phyloP scores from a whole-genome alignment of 352 stramenopile species.

The Phytophthora brassicae region DNA sequence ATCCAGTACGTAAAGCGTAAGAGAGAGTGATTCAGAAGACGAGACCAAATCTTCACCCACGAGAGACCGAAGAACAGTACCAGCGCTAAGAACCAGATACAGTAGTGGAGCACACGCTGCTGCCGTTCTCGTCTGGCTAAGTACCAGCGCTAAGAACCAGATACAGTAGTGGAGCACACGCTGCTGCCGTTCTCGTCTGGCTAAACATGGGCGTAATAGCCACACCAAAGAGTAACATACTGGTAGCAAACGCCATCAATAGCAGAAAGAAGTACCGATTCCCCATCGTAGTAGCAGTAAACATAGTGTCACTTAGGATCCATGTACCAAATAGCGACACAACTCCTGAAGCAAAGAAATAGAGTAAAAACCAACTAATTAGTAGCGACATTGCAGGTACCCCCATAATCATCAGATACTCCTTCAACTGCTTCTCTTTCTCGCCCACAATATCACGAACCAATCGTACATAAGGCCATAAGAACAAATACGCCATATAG shows the following conservation, averaged over 20 bases:
- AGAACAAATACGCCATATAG: slow-evolving; percentile 73
- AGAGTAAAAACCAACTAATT: slow-evolving; percentile 80
- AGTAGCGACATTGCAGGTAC: slow-evolving; percentile 70
- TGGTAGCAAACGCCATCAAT: slow-evolving; percentile 57
- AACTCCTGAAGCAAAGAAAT: slow-evolving; percentile 62
- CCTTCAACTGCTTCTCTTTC: slow-evolving; percentile 89
- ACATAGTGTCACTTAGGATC: slow-evolving; percentile 68
- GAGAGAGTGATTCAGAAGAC: slow-evolving; percentile 32
- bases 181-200: slow-evolving; percentile 66
- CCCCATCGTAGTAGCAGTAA: slow-evolving; percentile 43
- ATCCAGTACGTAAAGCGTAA: slow-evolving; percentile 44
- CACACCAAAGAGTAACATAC: slow-evolving; percentile 69
- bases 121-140: slow-evolving; percentile 63
- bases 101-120: slow-evolving; percentile 61
- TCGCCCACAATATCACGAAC: slow-evolving; percentile 88
- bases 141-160: slow-evolving; percentile 53
- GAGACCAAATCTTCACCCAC: slow-evolving; percentile 53
- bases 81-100: slow-evolving; percentile 61
- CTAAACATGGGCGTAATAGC: slow-evolving; percentile 76
- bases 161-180: slow-evolving; percentile 67
- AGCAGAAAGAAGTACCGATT: slow-evolving; percentile 61
- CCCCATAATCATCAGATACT: slow-evolving; percentile 91
- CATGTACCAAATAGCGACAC: slow-evolving; percentile 54
- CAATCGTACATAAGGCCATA: slow-evolving; percentile 87
- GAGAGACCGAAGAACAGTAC: slow-evolving; percentile 53